These are phyloP conservation scores for Heimioporus retisporus DNA, from an alignment of 1,284 basidiomycete species.

Conservation along the genomic window DNA sequence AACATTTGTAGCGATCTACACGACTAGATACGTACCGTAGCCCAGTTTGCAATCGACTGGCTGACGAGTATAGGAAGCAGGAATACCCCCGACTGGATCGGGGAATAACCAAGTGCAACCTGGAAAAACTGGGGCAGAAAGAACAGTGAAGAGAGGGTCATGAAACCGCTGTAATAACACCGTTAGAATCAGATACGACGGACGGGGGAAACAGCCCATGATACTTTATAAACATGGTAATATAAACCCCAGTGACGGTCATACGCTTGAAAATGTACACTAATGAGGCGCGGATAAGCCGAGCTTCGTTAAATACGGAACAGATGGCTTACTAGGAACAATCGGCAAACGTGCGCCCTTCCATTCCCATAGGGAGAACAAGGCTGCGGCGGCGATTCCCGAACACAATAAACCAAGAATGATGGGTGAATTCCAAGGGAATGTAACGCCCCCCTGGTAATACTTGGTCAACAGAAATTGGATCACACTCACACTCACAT, in stretches of 20 bases:
- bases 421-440: slow-evolving; percentile 72
- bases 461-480: slow-evolving; percentile 11
- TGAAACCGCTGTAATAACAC: slow-evolving; percentile 54
- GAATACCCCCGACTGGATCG: slow-evolving; percentile 41
- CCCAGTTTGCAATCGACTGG: slow-evolving; percentile 67
- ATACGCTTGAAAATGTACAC: slow-evolving; percentile 79
- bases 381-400: slow-evolving; percentile 60
- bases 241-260: slow-evolving; percentile 78
- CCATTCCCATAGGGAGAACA: slow-evolving; percentile 83
- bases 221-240: slow-evolving; percentile 74
- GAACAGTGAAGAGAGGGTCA: slow-evolving; percentile 69
- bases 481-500: slow-evolving; percentile 27
- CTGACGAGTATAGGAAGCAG: slow-evolving; percentile 54
- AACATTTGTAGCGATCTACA: slow-evolving; percentile 2
- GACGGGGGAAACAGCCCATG: slow-evolving; percentile 21
- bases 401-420: slow-evolving; percentile 72
- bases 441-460: slow-evolving; percentile 71
- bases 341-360: slow-evolving; percentile 75
- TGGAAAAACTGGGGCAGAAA: slow-evolving; percentile 85
- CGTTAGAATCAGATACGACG: background rate
- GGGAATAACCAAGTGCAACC: slow-evolving; percentile 66
- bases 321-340: slow-evolving; percentile 64
- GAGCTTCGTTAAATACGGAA: background rate
- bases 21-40: slow-evolving; percentile 52
- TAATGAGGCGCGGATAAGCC: slow-evolving; percentile 31